These are phyloP conservation scores for Lathyrus oleraceus DNA, from an alignment of 306 rosid genomes.

Conservation along the genomic window DNA sequence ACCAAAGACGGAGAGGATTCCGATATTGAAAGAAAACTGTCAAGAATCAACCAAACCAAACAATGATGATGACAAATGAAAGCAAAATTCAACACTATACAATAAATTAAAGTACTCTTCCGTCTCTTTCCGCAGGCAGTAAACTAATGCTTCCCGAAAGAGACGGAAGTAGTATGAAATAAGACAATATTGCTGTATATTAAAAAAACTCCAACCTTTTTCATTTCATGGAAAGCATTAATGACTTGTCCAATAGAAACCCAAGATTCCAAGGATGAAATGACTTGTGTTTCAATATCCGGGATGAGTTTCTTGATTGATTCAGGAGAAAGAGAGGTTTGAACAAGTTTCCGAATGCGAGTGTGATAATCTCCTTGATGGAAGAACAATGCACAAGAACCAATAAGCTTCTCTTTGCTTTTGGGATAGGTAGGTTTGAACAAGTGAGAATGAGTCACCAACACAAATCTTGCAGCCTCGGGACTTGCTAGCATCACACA, in stretches of 20 bases:
- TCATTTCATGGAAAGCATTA: constrained; percentile 66
- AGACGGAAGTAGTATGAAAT: too few relatives aligned
- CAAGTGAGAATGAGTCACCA: constrained; percentile 74
- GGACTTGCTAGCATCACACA: constrained; percentile 88
- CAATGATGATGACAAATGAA: constrained; percentile 28
- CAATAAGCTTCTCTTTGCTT: constrained; percentile 84
- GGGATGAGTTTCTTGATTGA: constrained; percentile 51
- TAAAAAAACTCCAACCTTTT: constrained; percentile 50
- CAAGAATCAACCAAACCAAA: constrained; percentile 24
- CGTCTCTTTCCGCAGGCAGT: too few relatives aligned
- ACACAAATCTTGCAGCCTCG: constrained; percentile 77
- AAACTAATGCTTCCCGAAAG: too few relatives aligned
- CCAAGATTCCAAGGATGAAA: constrained; percentile 67
- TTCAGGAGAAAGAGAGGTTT: constrained; percentile 58
- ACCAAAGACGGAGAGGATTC: constrained; percentile 75
- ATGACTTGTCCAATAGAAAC: constrained; percentile 46
- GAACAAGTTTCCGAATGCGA: constrained; percentile 68
- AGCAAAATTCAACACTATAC: constrained; percentile 37
- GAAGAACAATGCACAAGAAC: constrained; percentile 83
- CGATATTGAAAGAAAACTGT: constrained; percentile 81
- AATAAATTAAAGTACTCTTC: constrained; percentile 22
- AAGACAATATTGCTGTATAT: too few relatives aligned
- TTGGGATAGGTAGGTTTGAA: constrained; percentile 92
- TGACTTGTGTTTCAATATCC: constrained; percentile 48
- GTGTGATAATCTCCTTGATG: constrained; percentile 83